Base-by-base conservation (phyloP, 2,329 filamentous ascomycete species). In the Anthostomella pinea region DNA sequence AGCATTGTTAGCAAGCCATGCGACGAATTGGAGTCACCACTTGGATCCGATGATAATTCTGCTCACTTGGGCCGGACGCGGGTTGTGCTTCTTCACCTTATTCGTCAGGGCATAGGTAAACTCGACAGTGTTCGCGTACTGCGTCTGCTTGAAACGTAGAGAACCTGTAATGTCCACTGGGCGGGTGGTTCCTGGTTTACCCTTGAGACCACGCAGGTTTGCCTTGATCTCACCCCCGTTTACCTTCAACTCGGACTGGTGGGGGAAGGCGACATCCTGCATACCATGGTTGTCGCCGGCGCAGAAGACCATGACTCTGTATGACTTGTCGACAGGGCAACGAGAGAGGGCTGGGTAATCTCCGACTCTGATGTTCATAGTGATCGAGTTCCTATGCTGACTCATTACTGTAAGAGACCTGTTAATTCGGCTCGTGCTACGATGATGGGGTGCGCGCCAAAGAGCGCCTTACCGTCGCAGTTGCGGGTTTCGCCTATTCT, bases 131-230 rank as follows among this genome's bases (percentile, higher is more conserved):
- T 97, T 97, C 35, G 68, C 68, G 56, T 91, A 94, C 27, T 73
- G 73, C 13, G 72, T 57, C 8, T 81, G 77, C 46, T 78, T 81
- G 19, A 87, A 77, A 13, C 83, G 79, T 29, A 97, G 69, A 41
- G 79, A 75, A 47, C 77, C 70, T 6, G 93, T 98, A 44, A 98
- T 85, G 64, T 98, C 93, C 30, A 87, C 89, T 6, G 93, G 93
- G 54, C 88, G 82, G 25, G 93, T 98, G 28, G 93, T 94, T 15
- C 93, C 93, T 6, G 91, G 87, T 62, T 93, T 95, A 62, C 95
- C 96, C 66, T 98, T 98, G 44, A 98, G 66, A 4, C 93, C 93
- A 50, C 93, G 85, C 49, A 95, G 74, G 59, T 97, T 98, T n/a
- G 85, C 84, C 62, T 91, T 93, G 49, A 96, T 76, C 39, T 96